Conservation (phyloP, 2,329 filamentous ascomycete genomes). For the Exophiala bonariae region DNA sequence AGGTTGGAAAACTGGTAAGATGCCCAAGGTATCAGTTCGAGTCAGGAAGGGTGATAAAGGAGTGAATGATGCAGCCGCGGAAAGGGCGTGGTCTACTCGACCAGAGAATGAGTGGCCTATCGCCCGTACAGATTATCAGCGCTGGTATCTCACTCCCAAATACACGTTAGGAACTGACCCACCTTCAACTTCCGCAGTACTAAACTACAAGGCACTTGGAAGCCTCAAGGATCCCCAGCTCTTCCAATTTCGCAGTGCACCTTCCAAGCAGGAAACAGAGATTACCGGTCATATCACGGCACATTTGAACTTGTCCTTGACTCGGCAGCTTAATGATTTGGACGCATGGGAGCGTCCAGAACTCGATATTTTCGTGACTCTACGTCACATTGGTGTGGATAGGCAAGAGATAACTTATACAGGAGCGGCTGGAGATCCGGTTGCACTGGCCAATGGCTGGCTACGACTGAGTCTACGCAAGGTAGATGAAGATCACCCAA, state of each 20-base stretch:
- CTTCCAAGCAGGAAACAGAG: constrained; percentile 65
- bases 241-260: constrained; percentile 58
- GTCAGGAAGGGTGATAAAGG: constrained; percentile 67
- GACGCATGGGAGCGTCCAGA: constrained; percentile 48
- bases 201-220: constrained; percentile 62
- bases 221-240: constrained; percentile 54
- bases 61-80: constrained; percentile 63
- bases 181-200: no score
- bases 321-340: constrained; percentile 46
- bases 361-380: constrained; percentile 55
- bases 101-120: constrained; percentile 68
- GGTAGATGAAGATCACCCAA: constrained; percentile 43
- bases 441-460: constrained; percentile 57
- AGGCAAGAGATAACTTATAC: constrained; percentile 57
- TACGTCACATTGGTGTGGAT: constrained; percentile 50
- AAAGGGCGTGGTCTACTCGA: constrained; percentile 56
- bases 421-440: constrained; percentile 55
- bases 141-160: constrained; percentile 57
- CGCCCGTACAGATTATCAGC: constrained; percentile 63
- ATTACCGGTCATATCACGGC: constrained; percentile 68
- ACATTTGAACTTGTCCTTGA: constrained; percentile 62
- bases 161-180: constrained; percentile 29
- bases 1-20: constrained; percentile 37
- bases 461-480: constrained; percentile 53
- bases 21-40: constrained; percentile 60